Evolutionary conservation across 352 stramenopile species (phyloP).

Genomic region (Pilasporangium apinafurcum): DNA sequence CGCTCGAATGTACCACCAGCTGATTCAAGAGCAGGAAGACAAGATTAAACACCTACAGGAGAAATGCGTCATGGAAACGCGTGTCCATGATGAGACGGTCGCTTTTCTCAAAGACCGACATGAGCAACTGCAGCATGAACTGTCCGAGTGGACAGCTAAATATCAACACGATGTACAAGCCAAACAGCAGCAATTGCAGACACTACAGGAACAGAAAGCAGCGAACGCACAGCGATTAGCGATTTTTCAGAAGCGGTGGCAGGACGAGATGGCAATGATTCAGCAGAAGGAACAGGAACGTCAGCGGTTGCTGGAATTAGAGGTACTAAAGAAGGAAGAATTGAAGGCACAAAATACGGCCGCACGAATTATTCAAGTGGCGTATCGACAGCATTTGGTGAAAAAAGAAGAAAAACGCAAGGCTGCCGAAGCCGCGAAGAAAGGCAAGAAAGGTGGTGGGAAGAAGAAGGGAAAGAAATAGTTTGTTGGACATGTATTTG

Average conservation of each 20-base stretch:
- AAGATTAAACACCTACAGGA: slow-evolving; percentile 59
- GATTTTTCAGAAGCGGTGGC: slow-evolving; percentile 61
- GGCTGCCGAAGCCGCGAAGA: slow-evolving; percentile 46
- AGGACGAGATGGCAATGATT: slow-evolving; percentile 62
- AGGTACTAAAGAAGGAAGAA: slow-evolving; percentile 57
- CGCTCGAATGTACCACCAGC: slow-evolving; percentile 67
- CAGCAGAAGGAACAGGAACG: slow-evolving; percentile 71
- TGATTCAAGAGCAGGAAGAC: slow-evolving; percentile 70
- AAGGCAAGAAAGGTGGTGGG: slow-evolving; percentile 54
- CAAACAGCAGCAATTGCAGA: slow-evolving; percentile 56
- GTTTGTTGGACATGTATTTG: too few species aligned
- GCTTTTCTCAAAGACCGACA: slow-evolving; percentile 79
- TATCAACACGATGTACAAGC: slow-evolving; percentile 77
- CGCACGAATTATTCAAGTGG: slow-evolving; percentile 59
- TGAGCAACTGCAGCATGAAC: slow-evolving; percentile 50
- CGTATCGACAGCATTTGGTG: slow-evolving; percentile 35
- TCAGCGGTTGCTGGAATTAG: slow-evolving; percentile 56
- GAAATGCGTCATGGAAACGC: slow-evolving; percentile 54
- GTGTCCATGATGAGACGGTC: slow-evolving; percentile 73
- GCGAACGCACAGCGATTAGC: slow-evolving; percentile 56
- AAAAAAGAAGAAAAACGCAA: slow-evolving; percentile 63
- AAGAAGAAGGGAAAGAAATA: slow-evolving; percentile 53
- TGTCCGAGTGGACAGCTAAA: slow-evolving; percentile 70
- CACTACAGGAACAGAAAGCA: slow-evolving; percentile 49
- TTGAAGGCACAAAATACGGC: slow-evolving; percentile 64